Percentiles rank a stretch among this genome's conserved stretches.
Conservation (phyloP, 306 rosid species). For the Betula pendula region DNA sequence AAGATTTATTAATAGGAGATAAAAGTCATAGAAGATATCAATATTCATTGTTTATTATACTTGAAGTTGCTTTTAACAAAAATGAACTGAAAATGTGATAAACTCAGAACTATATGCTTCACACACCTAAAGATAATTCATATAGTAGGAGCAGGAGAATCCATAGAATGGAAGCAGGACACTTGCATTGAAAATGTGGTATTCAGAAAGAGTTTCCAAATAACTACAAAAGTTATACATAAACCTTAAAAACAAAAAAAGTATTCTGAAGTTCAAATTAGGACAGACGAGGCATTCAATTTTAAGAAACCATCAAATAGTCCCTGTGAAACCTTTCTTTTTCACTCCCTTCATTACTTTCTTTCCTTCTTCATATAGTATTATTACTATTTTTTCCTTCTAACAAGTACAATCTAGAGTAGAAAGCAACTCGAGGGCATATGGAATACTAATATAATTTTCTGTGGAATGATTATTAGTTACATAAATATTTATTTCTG, state of each 20-base stretch:
- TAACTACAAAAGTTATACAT: neutral
- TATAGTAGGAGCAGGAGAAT: neutral
- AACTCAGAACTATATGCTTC: neutral
- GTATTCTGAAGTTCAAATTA: neutral
- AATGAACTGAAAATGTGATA: neutral
- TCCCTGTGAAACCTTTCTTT: neutral
- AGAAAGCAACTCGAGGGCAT: neutral
- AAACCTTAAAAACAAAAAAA: neutral
- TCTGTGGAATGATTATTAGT: neutral
- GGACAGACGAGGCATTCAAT: slow-evolving; percentile 4
- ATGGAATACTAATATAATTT: neutral
- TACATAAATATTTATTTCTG: neutral
- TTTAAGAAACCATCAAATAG: neutral
- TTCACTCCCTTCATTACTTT: neutral
- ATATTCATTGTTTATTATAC: neutral
- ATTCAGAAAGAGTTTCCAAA: neutral
- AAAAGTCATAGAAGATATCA: slow-evolving; percentile 22
- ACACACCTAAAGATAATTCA: neutral
- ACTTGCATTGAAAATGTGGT: neutral
- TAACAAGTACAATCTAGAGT: neutral
- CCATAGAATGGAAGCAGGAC: neutral
- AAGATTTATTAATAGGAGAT: slow-evolving; percentile 28
- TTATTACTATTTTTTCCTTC: neutral
- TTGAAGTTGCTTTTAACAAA: neutral
- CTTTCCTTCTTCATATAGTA: neutral